Percentiles rank a stretch among this genome's conserved stretches.
Evolutionary conservation across 1,284 basidiomycete species (phyloP).

Genomic region (Microbotryomycetes sp.): DNA sequence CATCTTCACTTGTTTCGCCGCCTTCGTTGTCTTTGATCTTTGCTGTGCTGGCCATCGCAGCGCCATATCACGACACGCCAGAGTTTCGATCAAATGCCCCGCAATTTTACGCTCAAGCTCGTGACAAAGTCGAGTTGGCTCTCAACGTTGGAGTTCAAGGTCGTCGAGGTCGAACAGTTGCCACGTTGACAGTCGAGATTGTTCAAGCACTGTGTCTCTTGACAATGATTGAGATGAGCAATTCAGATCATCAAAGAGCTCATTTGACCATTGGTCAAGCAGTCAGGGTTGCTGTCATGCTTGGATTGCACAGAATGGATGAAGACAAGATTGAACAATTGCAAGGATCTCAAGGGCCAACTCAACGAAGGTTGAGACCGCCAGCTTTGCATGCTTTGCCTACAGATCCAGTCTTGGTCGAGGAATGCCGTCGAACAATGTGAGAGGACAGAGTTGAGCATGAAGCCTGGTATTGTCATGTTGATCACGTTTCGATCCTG

Average conservation of each 20-base stretch:
- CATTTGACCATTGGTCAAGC: constrained; percentile 28
- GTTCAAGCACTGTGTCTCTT: constrained; percentile 27
- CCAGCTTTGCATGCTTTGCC: constrained; percentile 31
- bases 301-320: constrained; percentile 31
- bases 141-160: constrained; percentile 15
- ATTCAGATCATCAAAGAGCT: constrained; percentile 29
- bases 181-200: constrained; percentile 29
- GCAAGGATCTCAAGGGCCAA: background rate
- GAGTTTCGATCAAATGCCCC: constrained; percentile 2
- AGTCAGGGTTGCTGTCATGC: constrained; percentile 28
- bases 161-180: background rate
- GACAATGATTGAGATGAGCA: constrained; percentile 26
- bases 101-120: constrained; percentile 18
- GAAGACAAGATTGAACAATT: constrained; percentile 24
- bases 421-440: constrained; percentile 34
- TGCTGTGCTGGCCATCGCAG: constrained; percentile 24
- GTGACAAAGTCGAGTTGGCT: constrained; percentile 20
- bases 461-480: too few species aligned
- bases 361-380: constrained; percentile 21
- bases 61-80: constrained; percentile 25
- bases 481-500: background rate
- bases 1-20: constrained; percentile 17
- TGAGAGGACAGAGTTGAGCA: background rate
- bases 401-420: constrained; percentile 23
- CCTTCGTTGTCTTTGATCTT: constrained; percentile 29